Evolutionary conservation across 768 basidiomycete species (phyloP), one percentile per base, ranked within the genome.

Genomic region (Roridomyces roridus): DNA sequence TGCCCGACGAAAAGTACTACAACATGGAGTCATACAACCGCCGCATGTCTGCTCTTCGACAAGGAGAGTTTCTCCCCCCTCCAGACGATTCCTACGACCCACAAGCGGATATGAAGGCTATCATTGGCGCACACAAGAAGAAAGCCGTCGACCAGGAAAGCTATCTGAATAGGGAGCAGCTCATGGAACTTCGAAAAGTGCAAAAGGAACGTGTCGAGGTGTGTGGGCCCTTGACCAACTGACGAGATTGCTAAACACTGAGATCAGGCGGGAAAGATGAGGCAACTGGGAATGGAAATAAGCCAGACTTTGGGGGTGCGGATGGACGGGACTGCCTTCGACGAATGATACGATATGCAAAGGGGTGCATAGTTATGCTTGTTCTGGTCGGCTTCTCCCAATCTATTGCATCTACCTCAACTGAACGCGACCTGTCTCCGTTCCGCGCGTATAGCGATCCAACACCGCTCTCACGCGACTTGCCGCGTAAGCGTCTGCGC

Each of bases 1-100:
- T 97, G 3, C 92, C 95, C 10, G 91, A 96, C 66, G 94, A 96
- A 70, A 97, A 97, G 70, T 97, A 95, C 72, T 96, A 96, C 71
- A 85, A 95, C 67, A 93, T 96, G 83, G 86, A 85, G 51, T 81
- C 84, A 6, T 94, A 94, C 69, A 92, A 95, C 57, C 78, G 78
- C 20, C 87, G 92, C 43, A 96, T 96, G 95, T 72, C 83, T 34
- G 86, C 92, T 20, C 74, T 96, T 45, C 86, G 94, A 41, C 80
- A 86, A n/a, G 95, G 95, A 35, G 93, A 91, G 63, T 89, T 84
- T 47, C 73, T 94, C 9, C 89, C 92, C 0, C 87, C 89, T 7
- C 63, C 83, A 4, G 84, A 88, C 51, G 87, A 89, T 66, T 66
- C 74, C 12, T 97, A 97, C 70, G 91, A 97, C 70, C 85, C 91